Percentiles rank a stretch among this genome's conserved stretches.
These are phyloP conservation scores for Capsella rubella DNA, from an alignment of 441 rosid genomes.

Conservation along the genomic window DNA sequence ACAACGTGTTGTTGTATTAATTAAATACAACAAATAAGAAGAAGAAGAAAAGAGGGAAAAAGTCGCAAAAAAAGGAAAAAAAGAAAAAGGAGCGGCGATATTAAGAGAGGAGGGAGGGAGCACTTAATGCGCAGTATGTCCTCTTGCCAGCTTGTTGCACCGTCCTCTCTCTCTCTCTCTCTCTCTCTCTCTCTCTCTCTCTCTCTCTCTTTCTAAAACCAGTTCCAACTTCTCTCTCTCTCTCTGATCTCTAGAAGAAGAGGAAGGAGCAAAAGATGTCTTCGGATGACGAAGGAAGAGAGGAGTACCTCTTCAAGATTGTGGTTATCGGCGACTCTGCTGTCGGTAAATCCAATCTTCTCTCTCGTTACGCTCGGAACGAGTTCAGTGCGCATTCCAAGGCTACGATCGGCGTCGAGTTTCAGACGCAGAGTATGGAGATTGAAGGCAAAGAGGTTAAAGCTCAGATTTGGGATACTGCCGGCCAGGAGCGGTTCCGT, in stretches of 20 bases:
- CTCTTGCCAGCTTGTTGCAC: slow-evolving; percentile 51
- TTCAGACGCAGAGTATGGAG: slow-evolving; percentile 71
- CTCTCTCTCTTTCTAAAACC: slow-evolving; percentile 10
- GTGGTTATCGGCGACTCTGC: slow-evolving; percentile 71
- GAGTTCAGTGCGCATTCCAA: slow-evolving; percentile 69
- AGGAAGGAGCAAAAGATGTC: slow-evolving; percentile 27
- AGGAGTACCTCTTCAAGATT: slow-evolving; percentile 69
- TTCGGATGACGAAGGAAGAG: slow-evolving; percentile 70
- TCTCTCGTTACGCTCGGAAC: slow-evolving; percentile 68
- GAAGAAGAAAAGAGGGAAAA: not conserved
- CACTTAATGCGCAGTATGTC: slow-evolving; percentile 60
- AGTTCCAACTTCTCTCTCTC: slow-evolving; percentile 4
- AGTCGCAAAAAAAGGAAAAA: not conserved
- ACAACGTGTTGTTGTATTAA: slow-evolving; percentile 1
- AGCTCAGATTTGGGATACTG: slow-evolving; percentile 82
- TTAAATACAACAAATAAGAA: too few relatives aligned
- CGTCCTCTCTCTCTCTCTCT: slow-evolving; percentile 34
- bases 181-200: slow-evolving; percentile 7
- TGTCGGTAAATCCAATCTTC: slow-evolving; percentile 66
- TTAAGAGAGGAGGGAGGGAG: slow-evolving; percentile 12
- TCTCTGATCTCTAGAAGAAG: not conserved
- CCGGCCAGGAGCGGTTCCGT: slow-evolving; percentile 74
- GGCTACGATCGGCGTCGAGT: slow-evolving; percentile 71
- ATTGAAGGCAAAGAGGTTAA: slow-evolving; percentile 70
- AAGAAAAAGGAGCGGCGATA: not conserved